Evolutionary conservation across 352 stramenopile species (phyloP).

Genomic region (Globisporangium spinosum): DNA sequence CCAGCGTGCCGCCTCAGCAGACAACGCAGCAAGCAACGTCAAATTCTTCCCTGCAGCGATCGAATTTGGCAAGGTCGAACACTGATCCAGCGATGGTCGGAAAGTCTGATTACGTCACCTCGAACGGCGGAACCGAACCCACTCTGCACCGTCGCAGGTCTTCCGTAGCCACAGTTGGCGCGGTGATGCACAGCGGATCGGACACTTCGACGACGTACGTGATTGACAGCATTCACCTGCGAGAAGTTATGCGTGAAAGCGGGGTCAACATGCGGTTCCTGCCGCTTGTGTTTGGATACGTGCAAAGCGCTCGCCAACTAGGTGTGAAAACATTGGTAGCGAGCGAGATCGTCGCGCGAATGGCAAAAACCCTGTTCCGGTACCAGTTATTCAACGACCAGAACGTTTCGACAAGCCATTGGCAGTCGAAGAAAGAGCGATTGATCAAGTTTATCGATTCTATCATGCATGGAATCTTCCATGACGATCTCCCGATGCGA

Average conservation of each 20-base stretch:
- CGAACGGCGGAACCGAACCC: neutral
- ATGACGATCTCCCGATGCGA: constrained; percentile 32
- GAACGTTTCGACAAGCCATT: constrained; percentile 36
- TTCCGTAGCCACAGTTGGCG: constrained; percentile 35
- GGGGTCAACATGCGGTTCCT: constrained; percentile 72
- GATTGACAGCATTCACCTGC: constrained; percentile 60
- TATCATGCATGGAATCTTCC: constrained; percentile 64
- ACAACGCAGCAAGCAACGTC: neutral
- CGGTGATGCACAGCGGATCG: constrained; percentile 20
- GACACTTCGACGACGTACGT: constrained; percentile 53
- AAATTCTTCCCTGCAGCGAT: neutral
- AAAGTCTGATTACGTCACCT: neutral
- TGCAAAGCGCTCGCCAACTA: constrained; percentile 38
- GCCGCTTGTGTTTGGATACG: constrained; percentile 55
- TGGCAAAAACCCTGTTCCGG: constrained; percentile 74
- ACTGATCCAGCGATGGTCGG: constrained; percentile 8
- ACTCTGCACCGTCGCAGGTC: constrained; percentile 26
- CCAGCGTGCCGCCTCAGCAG: neutral
- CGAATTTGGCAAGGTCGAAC: constrained; percentile 13
- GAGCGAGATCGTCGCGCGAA: constrained; percentile 58
- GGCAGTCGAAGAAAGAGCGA: constrained; percentile 50
- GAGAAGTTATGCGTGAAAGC: constrained; percentile 48
- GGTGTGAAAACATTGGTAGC: constrained; percentile 58
- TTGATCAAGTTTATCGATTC: constrained; percentile 65
- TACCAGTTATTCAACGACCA: constrained; percentile 57